These are phyloP conservation scores for Arthroderma uncinatum DNA, from an alignment of 2,329 filamentous ascomycete genomes.

Conservation along the genomic window DNA sequence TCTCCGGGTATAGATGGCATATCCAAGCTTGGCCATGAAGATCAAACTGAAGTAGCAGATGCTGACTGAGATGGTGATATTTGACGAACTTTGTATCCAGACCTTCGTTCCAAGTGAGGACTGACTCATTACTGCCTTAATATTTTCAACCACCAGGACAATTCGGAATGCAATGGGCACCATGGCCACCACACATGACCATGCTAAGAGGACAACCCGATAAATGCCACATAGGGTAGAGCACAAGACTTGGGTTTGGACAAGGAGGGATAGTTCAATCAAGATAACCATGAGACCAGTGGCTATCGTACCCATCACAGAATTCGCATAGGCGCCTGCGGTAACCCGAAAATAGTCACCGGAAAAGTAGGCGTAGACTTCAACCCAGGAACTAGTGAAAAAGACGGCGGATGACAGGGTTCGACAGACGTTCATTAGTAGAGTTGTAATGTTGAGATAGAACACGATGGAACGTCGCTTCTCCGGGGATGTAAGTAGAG, in stretches of 20 bases:
- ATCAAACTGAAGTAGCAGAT: slow-evolving; percentile 53
- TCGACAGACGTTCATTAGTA: slow-evolving; percentile 52
- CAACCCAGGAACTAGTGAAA: slow-evolving; percentile 49
- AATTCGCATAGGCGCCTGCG: slow-evolving; percentile 34
- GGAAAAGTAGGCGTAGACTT: slow-evolving; percentile 51
- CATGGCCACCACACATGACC: slow-evolving; percentile 41
- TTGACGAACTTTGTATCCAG: slow-evolving; percentile 36
- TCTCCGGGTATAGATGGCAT: slow-evolving; percentile 46
- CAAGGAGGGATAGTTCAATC: slow-evolving; percentile 48
- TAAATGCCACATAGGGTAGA: slow-evolving; percentile 38
- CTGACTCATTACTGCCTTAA: slow-evolving; percentile 28
- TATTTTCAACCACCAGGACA: slow-evolving; percentile 41
- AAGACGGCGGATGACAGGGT: slow-evolving; percentile 36
- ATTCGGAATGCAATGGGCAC: slow-evolving; percentile 45
- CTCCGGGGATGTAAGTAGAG: slow-evolving; percentile 54
- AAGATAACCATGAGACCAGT: slow-evolving; percentile 43
- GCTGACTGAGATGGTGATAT: slow-evolving; percentile 44
- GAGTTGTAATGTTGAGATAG: slow-evolving; percentile 51
- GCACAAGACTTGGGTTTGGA: slow-evolving; percentile 55
- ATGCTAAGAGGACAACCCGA: slow-evolving; percentile 35
- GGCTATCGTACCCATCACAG: slow-evolving; percentile 40
- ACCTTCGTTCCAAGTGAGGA: slow-evolving; percentile 21
- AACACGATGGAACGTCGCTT: slow-evolving; percentile 57
- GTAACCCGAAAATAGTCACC: slow-evolving; percentile 45
- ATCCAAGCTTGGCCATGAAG: slow-evolving; percentile 51